Conservation (phyloP, 148 eudicot genomes). For the Heliamphora exappendiculata region DNA sequence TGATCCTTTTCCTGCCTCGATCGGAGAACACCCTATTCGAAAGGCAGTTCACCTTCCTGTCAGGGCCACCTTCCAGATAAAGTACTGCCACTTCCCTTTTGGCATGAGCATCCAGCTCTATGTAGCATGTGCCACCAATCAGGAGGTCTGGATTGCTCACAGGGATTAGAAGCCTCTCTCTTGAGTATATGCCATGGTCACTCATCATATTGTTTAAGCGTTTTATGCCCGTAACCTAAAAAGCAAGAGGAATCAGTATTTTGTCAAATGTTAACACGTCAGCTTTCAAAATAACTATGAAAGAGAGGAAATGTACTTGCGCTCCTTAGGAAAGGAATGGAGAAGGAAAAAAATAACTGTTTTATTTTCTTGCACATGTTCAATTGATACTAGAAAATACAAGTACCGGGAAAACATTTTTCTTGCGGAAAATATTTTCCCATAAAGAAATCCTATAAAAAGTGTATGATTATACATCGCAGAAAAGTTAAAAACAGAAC, state of each 20-base stretch:
- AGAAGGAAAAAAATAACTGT: too few species aligned
- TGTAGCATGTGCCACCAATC: slow-evolving; percentile 68
- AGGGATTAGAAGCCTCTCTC: slow-evolving; percentile 82
- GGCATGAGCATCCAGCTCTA: slow-evolving; percentile 71
- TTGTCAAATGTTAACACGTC: neutral
- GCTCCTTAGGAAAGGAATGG: too few species aligned
- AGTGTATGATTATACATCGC: too few species aligned
- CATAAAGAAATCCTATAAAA: too few species aligned
- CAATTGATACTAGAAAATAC: too few species aligned
- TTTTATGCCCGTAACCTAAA: slow-evolving; percentile 76
- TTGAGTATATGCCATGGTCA: slow-evolving; percentile 92
- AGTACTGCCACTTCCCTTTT: slow-evolving; percentile 91
- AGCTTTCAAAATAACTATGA: too few species aligned
- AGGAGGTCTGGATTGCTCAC: slow-evolving; percentile 57
- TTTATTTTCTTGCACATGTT: too few species aligned
- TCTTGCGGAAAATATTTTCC: too few species aligned
- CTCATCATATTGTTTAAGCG: slow-evolving; percentile 99
- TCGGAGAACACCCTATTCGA: slow-evolving; percentile 39
- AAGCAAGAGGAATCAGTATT: slow-evolving; percentile 7
- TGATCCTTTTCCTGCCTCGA: slow-evolving; percentile 52
- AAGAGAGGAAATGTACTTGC: too few species aligned
- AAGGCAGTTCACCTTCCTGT: slow-evolving; percentile 18
- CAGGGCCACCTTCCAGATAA: slow-evolving; percentile 68
- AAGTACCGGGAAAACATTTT: too few species aligned
- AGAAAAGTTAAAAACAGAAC: too few species aligned